These are phyloP conservation scores for Fusarium cicatricum DNA, from an alignment of 2,329 filamentous ascomycete species.

Conservation along the genomic window DNA sequence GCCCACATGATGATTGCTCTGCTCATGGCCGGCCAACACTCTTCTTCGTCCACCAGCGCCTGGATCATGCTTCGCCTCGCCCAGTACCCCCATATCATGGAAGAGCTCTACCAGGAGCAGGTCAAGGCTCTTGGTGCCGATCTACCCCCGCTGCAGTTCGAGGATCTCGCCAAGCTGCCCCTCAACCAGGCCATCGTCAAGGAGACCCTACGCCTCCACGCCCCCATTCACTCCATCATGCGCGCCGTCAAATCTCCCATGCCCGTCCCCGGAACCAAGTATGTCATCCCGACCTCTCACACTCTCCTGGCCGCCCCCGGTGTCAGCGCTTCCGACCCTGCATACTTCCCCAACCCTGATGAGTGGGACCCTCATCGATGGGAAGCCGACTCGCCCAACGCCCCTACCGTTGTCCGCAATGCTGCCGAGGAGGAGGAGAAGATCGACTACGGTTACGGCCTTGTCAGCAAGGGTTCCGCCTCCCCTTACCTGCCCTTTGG, in stretches of 20 bases:
- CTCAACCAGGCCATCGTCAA: slow-evolving; percentile 87
- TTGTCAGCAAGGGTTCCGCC: slow-evolving; percentile 88
- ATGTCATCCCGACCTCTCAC: slow-evolving; percentile 81
- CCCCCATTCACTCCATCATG: slow-evolving; percentile 95
- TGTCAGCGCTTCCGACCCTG: slow-evolving; percentile 74
- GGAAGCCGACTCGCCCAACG: slow-evolving; percentile 71
- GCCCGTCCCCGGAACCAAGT: slow-evolving; percentile 82
- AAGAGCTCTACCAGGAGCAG: slow-evolving; percentile 87
- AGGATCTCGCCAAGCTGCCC: slow-evolving; percentile 79
- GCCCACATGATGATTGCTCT: slow-evolving; percentile 95
- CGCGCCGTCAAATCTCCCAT: slow-evolving; percentile 91
- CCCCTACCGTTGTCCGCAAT: slow-evolving; percentile 55
- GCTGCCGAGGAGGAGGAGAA: slow-evolving; percentile 75
- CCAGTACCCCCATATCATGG: slow-evolving; percentile 76
- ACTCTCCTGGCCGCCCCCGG: slow-evolving; percentile 86
- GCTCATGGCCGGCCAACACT: slow-evolving; percentile 92
- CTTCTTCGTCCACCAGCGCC: slow-evolving; percentile 81
- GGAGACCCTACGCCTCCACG: slow-evolving; percentile 89
- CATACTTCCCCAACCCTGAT: slow-evolving; percentile 83
- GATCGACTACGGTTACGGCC: slow-evolving; percentile 92
- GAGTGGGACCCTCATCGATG: slow-evolving; percentile 93
- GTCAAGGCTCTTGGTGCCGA: slow-evolving; percentile 75
- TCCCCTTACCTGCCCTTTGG: slow-evolving; percentile 96
- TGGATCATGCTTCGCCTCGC: slow-evolving; percentile 89
- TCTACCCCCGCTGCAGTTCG: slow-evolving; percentile 78